Evolutionary conservation across 2,329 filamentous ascomycete species (phyloP).

Genomic region (Chaetomiaceae sp.): DNA sequence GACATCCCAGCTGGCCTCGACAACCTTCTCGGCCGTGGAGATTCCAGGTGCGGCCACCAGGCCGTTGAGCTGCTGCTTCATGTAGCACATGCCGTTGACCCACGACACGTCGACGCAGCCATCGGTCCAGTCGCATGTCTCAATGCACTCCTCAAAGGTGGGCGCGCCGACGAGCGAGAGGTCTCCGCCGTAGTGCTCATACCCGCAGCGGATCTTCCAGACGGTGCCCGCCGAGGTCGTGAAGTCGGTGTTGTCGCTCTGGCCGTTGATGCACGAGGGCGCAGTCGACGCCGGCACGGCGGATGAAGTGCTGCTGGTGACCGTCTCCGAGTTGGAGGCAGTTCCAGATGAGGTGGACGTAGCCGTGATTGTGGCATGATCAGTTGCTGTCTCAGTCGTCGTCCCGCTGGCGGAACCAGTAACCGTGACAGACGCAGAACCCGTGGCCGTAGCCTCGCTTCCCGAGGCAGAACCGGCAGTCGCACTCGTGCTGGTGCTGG

Average conservation of each 20-base stretch:
- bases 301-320: not conserved
- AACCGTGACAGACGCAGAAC: not conserved
- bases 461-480: not conserved
- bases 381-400: not conserved
- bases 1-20: not conserved
- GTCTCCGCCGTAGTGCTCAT: conserved; percentile 1
- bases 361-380: not conserved
- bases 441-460: not conserved
- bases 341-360: not conserved
- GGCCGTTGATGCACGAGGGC: not conserved
- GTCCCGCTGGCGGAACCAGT: not conserved
- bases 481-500: not conserved
- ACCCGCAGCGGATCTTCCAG: not conserved
- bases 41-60: not conserved
- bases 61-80: conserved; percentile 3
- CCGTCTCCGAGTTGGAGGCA: not conserved
- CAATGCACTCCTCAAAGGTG: conserved; percentile 2
- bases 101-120: conserved; percentile 4
- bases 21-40: not conserved
- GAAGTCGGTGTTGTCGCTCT: not conserved
- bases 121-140: not conserved
- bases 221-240: not conserved
- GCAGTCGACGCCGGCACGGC: not conserved
- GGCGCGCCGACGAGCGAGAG: not conserved
- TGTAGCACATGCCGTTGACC: conserved; percentile 1